Percentiles rank a stretch among this genome's conserved stretches.
phyloP scores from a whole-genome alignment of 192 early-diverging fungal species.

The Backusella morwellensis region DNA sequence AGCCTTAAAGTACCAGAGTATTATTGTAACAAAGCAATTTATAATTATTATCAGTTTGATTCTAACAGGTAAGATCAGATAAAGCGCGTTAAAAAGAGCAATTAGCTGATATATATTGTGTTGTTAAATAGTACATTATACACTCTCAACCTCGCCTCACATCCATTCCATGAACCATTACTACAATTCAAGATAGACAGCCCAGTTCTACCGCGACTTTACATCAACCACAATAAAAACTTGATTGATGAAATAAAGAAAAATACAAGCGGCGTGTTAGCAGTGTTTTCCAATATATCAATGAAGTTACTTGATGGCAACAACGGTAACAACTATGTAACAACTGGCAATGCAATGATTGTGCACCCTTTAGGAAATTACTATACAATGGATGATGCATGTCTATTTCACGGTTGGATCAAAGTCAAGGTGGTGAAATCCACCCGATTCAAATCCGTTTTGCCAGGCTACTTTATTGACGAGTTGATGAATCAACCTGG shows the following conservation, averaged over 20 bases:
- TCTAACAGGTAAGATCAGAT: neutral
- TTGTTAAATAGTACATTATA: neutral
- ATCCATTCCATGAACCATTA: neutral
- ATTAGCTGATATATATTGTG: too few relatives aligned
- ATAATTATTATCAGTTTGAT: neutral
- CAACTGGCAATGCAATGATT: neutral
- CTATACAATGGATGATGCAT: neutral
- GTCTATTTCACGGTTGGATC: conserved; percentile 16
- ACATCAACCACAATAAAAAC: conserved; percentile 24
- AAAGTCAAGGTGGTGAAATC: conserved; percentile 20
- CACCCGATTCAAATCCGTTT: neutral
- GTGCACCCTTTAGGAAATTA: conserved; percentile 18
- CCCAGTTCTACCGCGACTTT: conserved; percentile 22
- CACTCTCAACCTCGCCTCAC: neutral
- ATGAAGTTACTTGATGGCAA: neutral
- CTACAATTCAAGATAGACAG: too few relatives aligned
- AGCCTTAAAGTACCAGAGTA: neutral
- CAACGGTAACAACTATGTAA: neutral
- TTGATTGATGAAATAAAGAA: conserved; percentile 14
- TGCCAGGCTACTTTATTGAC: conserved; percentile 11
- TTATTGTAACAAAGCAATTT: conserved; percentile 4
- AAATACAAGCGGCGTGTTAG: neutral
- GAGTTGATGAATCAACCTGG: conserved; percentile 6
- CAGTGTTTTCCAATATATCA: neutral
- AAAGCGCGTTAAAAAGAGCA: too few relatives aligned